Base-by-base conservation (phyloP, 495 filamentous ascomycete species). In the Penicillium canescens region DNA sequence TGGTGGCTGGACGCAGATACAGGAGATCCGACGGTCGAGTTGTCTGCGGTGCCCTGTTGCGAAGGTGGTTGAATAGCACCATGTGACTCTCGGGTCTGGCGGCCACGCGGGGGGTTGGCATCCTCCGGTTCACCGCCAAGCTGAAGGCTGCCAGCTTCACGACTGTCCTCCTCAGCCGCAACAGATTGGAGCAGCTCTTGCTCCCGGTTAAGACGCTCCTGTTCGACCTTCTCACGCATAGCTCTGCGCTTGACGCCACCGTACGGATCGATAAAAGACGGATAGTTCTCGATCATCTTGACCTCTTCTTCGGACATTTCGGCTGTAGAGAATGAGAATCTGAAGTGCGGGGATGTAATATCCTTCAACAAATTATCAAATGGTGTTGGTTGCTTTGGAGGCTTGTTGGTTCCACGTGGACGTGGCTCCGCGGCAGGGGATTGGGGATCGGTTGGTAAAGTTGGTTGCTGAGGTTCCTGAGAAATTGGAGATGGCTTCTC, bases 101-200 rank as follows among this genome's bases (percentile, higher is more conserved):
- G 79, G 37, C 80, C 80, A 52, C 81, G 79, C 0, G 71, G 62
- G 8, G 69, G 69, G 39, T 77, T 74, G 8, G 63, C 59, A 58
- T 91, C 91, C 60, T 97, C 92, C 0, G 92, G 92, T 60, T 96
- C 92, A 8, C 92, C 92, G 47, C 92, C 92, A 14, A 97, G 78
- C 48, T 93, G 91, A 33, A 95, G 78, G 63, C 92, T 97, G 10
- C 91, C 90, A 65, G 87, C 90, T 62, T 91, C 90, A 3, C 84
- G 83, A 54, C 70, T 68, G 67, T 82, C 79, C 41, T 85, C 82
- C 35, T 83, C 80, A 12, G 63, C 74, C 1, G 70, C 63, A n/a
- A 72, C 67, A 18, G 76, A 69, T 53, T 80, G 77, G 2, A 82
- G 53, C 11, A 81, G 59, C 50, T 78, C 85, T 47, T 90, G 84